These are phyloP conservation scores for Colletotrichum graminicola DNA, from an alignment of 2,329 filamentous ascomycete genomes.

Conservation along the genomic window DNA sequence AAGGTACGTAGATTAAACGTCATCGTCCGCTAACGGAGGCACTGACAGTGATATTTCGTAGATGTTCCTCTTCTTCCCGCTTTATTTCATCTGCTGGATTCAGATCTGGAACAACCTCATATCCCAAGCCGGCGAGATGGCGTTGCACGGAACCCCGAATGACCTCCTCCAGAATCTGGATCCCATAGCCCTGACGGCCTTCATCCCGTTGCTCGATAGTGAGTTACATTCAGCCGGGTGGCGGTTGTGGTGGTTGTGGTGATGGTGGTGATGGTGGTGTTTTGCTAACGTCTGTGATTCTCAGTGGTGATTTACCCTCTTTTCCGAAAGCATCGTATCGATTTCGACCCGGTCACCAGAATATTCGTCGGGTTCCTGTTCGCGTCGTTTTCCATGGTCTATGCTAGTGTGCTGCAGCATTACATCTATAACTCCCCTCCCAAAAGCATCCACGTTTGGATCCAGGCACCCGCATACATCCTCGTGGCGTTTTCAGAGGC, in stretches of 20 bases:
- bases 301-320: conserved; percentile 43
- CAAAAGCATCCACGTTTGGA: conserved; percentile 63
- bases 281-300: background rate
- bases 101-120: conserved; percentile 52
- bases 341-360: conserved; percentile 44
- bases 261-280: too few relatives aligned
- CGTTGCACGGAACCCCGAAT: conserved; percentile 45
- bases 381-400: conserved; percentile 45
- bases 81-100: conserved; percentile 55
- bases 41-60: conserved; percentile 16
- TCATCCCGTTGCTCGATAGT: conserved; percentile 48
- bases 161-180: conserved; percentile 49
- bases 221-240: background rate
- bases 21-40: too few relatives aligned
- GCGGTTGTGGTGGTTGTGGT: too few relatives aligned
- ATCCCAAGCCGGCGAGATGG: conserved; percentile 47
- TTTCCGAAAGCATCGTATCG: conserved; percentile 43
- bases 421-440: conserved; percentile 44
- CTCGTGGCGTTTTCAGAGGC: conserved; percentile 71
- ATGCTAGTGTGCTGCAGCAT: conserved; percentile 43
- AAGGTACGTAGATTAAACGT: conserved; percentile 42
- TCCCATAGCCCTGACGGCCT: conserved; percentile 46
- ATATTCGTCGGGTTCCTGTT: conserved; percentile 46
- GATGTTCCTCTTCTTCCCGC: conserved; percentile 44
- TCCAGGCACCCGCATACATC: conserved; percentile 66